A percentile compares a stretch with the other conserved stretches of the same genome.
phyloP scores from a whole-genome alignment of 2,329 filamentous ascomycete genomes.

The Corinectria fuckeliana region DNA sequence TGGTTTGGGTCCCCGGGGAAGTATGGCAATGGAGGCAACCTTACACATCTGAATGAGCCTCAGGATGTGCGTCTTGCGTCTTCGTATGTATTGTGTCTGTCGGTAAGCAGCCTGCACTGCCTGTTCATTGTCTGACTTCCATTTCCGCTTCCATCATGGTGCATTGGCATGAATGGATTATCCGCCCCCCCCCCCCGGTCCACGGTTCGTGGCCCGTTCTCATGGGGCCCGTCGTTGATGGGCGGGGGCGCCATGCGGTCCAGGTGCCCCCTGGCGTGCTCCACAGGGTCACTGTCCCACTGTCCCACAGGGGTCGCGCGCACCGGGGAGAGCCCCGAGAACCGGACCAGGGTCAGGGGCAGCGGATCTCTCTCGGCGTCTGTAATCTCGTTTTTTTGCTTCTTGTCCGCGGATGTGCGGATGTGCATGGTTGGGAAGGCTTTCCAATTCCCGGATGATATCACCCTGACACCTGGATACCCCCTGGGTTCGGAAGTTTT shows the following conservation, averaged over 20 bases:
- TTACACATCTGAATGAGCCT: background rate
- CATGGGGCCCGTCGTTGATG: conserved; percentile 12
- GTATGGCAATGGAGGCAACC: background rate
- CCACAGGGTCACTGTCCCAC: background rate
- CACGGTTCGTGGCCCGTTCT: conserved; percentile 1
- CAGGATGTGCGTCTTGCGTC: conserved; percentile 4
- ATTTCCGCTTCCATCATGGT: conserved; percentile 15
- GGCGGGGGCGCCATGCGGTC: conserved; percentile 14
- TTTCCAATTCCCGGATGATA: background rate
- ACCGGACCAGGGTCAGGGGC: conserved; percentile 8
- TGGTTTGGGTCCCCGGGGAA: background rate
- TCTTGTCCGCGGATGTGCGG: conserved; percentile 6
- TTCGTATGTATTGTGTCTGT: no score
- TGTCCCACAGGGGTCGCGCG: background rate
- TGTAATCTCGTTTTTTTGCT: conserved; percentile 12
- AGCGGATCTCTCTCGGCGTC: conserved; percentile 21
- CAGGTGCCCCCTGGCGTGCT: background rate
- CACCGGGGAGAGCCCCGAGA: conserved; percentile 4
- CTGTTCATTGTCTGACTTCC: background rate
- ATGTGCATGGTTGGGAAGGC: background rate
- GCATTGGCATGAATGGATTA: background rate
- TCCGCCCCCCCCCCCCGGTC: no score
- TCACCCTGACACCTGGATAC: no score
- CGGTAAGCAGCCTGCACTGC: conserved; percentile 9
- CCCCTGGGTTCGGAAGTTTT: background rate